Evolutionary conservation across 176 grass and related monocot genomes (phyloP), one percentile per base, ranked within the genome.

Genomic region (Carex pumila): DNA sequence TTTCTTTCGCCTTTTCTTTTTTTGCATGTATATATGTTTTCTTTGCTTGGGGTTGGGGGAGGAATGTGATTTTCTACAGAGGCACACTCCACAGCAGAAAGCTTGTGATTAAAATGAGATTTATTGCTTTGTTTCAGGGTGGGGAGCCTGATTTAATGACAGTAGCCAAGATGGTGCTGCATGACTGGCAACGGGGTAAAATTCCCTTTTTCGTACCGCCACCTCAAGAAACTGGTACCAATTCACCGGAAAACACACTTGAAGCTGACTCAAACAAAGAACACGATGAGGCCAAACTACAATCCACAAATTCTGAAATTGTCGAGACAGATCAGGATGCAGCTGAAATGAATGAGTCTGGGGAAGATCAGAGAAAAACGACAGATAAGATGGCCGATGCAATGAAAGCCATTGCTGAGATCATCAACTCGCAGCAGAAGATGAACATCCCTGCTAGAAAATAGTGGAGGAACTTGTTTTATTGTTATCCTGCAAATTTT

Each of bases 171-270:
- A 94, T 98, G 92, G 85, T 98, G n/a, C 92, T 98, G 37, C 92
- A 98, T 90, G 95, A 98, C 59, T 98, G 95, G 95, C 92, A 98
- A 83, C 91, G 95, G 77, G 95, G 95, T 71, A 98, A 98, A 88
- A 95, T 98, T 77, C 95, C 95, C 2, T 95, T 98, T 81, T 98
- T 91, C 31, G 95, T 94, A 37, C 86, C 92, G 31, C 95, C 92
- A 4, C 91, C 92, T 1, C 78, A 87, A 4, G 85, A 88, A 72
- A 74, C 41, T 15, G 89, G 88, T 22, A 67, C 47, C 14, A 73
- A 43, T 45, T 60, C 76, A 61, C 68, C 90, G 6, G 88, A 92
- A 79, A 77, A 60, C 61, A 14, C 79, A 52, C n/a, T 52, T 74
- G 76, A 80, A 61, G 55, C 54, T 75, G 71, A 75, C 17, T 21